These are phyloP conservation scores for Castanopsis chinensis DNA, from an alignment of 306 rosid species.

Conservation along the genomic window DNA sequence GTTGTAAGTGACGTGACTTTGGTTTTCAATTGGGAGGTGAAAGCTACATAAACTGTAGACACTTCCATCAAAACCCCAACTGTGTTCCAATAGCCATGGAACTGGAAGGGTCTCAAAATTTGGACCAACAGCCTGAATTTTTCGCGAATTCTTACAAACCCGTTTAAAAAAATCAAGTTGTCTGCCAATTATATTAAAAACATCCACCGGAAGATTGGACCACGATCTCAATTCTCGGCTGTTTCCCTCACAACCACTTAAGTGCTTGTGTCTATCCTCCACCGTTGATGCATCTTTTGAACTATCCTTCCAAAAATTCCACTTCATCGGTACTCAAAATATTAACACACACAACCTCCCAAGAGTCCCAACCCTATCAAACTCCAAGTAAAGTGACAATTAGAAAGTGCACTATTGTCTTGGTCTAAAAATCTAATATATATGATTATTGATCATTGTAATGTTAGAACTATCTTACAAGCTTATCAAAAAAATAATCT, in stretches of 20 bases:
- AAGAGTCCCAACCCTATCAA: not conserved
- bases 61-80: not conserved
- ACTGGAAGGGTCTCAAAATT: slow-evolving; percentile 4
- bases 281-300: not conserved
- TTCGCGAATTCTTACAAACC: slow-evolving; percentile 23
- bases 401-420: too few species aligned
- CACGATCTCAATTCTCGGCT: not conserved
- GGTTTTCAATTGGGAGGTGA: not conserved
- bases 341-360: not conserved
- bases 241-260: not conserved
- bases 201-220: slow-evolving; percentile 11
- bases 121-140: not conserved
- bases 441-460: too few species aligned
- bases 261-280: not conserved
- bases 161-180: not conserved
- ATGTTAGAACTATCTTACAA: too few species aligned
- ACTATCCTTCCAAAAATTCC: not conserved
- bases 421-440: too few species aligned
- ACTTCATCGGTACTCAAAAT: not conserved
- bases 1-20: not conserved
- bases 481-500: too few species aligned
- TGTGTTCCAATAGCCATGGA: slow-evolving; percentile 17
- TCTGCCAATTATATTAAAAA: not conserved
- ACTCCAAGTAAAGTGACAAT: not conserved
- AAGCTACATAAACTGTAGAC: not conserved